phyloP scores from a whole-genome alignment of 2,329 filamentous ascomycete species.

The Pseudocercospora fijiensis region DNA sequence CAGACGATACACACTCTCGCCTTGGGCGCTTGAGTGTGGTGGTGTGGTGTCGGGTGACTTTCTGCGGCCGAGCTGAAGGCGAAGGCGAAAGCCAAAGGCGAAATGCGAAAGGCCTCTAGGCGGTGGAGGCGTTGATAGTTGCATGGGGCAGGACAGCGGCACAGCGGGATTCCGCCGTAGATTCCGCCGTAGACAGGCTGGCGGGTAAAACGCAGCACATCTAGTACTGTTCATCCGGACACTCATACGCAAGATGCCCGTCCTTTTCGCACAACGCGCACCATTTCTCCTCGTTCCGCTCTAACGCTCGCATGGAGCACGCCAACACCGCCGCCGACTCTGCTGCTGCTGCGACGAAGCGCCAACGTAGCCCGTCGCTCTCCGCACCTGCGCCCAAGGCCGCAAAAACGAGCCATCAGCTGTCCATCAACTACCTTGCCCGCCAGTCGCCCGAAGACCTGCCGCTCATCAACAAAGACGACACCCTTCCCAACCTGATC shows the following conservation, averaged over 20 bases:
- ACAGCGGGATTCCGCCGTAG: no score
- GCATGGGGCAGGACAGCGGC: no score
- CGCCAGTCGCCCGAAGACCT: constrained; percentile 62
- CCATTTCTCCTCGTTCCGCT: constrained; percentile 86
- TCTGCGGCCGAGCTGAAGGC: neutral
- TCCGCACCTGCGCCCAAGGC: constrained; percentile 24
- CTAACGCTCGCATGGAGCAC: constrained; percentile 17
- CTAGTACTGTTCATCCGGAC: constrained; percentile 43
- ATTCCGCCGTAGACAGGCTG: no score
- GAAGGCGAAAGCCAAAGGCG: neutral
- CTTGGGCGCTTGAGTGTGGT: no score
- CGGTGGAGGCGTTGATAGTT: no score
- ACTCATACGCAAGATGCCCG: constrained; percentile 75
- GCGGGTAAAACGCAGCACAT: constrained; percentile 14
- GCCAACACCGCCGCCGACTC: constrained; percentile 19
- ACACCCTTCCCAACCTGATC: constrained; percentile 72
- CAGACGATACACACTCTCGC: no score
- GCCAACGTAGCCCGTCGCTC: constrained; percentile 48
- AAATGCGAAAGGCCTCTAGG: no score
- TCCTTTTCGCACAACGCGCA: constrained; percentile 95
- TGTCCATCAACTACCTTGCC: constrained; percentile 64
- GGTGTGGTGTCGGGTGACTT: neutral
- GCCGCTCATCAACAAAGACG: constrained; percentile 62
- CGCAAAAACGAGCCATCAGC: constrained; percentile 56
- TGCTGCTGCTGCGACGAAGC: constrained; percentile 42